These are phyloP conservation scores for Drechmeria coniospora DNA, from an alignment of 2,329 filamentous ascomycete species.

Conservation along the genomic window DNA sequence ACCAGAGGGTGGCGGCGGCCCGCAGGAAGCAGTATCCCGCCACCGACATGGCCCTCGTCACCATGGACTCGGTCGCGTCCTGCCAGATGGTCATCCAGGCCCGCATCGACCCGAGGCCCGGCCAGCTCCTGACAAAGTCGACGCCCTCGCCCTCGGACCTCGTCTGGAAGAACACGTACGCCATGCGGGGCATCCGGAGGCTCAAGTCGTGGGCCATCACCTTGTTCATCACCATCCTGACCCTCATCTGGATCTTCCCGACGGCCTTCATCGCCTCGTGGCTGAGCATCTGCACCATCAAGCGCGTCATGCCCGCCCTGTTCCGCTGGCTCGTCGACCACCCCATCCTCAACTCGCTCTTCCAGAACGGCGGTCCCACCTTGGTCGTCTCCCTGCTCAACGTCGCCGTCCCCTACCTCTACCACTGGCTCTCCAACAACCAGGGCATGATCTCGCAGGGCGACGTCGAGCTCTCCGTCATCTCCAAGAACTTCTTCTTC, in stretches of 20 bases:
- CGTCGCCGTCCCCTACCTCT: conserved; percentile 80
- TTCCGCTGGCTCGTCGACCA: conserved; percentile 53
- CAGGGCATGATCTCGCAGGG: conserved; percentile 94
- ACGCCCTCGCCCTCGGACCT: conserved; percentile 83
- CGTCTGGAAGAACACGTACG: conserved; percentile 90
- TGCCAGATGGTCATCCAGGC: conserved; percentile 94
- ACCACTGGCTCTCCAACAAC: conserved; percentile 78
- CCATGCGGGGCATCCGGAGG: conserved; percentile 58
- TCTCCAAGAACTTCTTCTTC: conserved; percentile 99
- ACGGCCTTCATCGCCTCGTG: conserved; percentile 66
- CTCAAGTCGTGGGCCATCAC: conserved; percentile 74
- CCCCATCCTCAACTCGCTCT: conserved; percentile 54
- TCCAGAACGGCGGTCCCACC: conserved; percentile 80
- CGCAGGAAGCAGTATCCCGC: conserved; percentile 63
- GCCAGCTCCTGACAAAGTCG: conserved; percentile 68
- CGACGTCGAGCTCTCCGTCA: conserved; percentile 84
- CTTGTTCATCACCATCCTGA: conserved; percentile 64
- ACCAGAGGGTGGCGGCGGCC: conserved; percentile 56
- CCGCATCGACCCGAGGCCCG: conserved; percentile 77
- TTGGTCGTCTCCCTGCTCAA: conserved; percentile 75
- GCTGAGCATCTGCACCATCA: conserved; percentile 67
- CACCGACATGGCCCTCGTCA: conserved; percentile 82
- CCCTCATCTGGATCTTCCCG: conserved; percentile 75
- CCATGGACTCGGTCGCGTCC: conserved; percentile 88
- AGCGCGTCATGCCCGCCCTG: conserved; percentile 54